phyloP scores from a whole-genome alignment of 2,329 filamentous ascomycete species.

The Aureobasidium uvarum region DNA sequence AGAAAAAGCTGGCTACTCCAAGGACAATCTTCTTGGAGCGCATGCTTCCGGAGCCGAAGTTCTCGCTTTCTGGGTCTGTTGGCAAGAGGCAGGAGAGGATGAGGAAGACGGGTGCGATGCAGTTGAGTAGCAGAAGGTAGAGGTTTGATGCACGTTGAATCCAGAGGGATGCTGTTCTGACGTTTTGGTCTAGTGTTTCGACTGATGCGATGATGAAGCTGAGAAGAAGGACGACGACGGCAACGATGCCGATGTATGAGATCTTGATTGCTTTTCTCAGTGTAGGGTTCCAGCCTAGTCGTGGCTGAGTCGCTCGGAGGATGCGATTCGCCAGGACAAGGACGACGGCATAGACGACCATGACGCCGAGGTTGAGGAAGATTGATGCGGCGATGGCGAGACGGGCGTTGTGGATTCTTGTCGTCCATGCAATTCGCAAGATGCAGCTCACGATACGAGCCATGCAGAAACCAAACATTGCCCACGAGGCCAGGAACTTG shows the following conservation, averaged over 20 bases:
- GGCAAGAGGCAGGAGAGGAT: conserved; percentile 31
- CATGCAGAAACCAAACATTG: conserved; percentile 48
- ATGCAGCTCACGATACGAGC: conserved; percentile 44
- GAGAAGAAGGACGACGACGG: conserved; percentile 33
- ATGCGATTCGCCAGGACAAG: conserved; percentile 34
- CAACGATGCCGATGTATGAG: conserved; percentile 24
- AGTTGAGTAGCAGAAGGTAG: conserved; percentile 22
- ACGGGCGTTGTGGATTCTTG: conserved; percentile 34
- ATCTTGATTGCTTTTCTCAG: conserved; percentile 12
- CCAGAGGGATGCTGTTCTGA: conserved; percentile 14
- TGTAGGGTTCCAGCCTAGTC: conserved; percentile 32
- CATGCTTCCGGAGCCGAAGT: conserved; percentile 31
- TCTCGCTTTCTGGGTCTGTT: conserved; percentile 18
- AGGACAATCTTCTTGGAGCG: conserved; percentile 31
- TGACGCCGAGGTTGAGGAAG: conserved; percentile 36
- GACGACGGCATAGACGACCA: conserved; percentile 38
- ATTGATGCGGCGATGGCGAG: conserved; percentile 37
- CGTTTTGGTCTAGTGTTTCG: conserved; percentile 33
- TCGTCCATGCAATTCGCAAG: conserved; percentile 39
- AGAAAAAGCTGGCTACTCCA: conserved; percentile 29
- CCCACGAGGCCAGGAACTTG: conserved; percentile 44
- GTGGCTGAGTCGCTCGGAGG: conserved; percentile 29
- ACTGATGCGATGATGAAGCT: conserved; percentile 34
- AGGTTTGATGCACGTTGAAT: conserved; percentile 11
- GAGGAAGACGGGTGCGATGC: conserved; percentile 30